These are phyloP conservation scores for Lentinula aciculospora DNA, from an alignment of 768 basidiomycete genomes.

Conservation along the genomic window DNA sequence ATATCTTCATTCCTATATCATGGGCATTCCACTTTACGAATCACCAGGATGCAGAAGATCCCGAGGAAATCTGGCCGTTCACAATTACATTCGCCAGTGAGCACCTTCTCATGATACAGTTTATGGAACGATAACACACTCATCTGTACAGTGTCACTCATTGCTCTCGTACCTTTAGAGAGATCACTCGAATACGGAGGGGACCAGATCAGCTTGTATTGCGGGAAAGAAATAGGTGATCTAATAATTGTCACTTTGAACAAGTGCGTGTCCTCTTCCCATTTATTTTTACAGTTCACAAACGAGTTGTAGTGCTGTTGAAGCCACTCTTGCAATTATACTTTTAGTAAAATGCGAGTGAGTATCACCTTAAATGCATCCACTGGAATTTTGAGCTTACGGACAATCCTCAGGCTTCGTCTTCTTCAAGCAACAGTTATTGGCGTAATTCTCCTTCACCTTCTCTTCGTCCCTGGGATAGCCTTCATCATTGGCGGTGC, in stretches of 20 bases:
- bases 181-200: slow-evolving; percentile 57
- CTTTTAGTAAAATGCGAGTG: slow-evolving; percentile 67
- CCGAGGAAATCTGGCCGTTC: slow-evolving; percentile 24
- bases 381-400: slow-evolving; percentile 26
- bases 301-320: slow-evolving; percentile 44
- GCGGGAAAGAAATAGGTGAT: slow-evolving; percentile 61
- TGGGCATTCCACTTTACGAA: slow-evolving; percentile 49
- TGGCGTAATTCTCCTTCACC: slow-evolving; percentile 67
- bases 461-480: slow-evolving; percentile 63
- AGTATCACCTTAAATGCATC: slow-evolving; percentile 20
- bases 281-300: neutral
- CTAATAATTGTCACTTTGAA: slow-evolving; percentile 57
- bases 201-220: slow-evolving; percentile 35
- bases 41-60: neutral
- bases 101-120: neutral
- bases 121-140: neutral
- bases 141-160: slow-evolving; percentile 48
- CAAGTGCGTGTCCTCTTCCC: slow-evolving; percentile 38
- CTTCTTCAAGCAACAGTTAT: slow-evolving; percentile 14
- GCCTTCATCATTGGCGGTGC: slow-evolving; percentile 68
- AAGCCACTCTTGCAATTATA: slow-evolving; percentile 66
- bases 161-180: slow-evolving; percentile 62
- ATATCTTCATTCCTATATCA: slow-evolving; percentile 57
- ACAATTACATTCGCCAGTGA: slow-evolving; percentile 37
- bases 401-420: neutral